These are phyloP conservation scores for Yamagishiella unicocca DNA, from an alignment of 139 green algal genomes.

Conservation along the genomic window DNA sequence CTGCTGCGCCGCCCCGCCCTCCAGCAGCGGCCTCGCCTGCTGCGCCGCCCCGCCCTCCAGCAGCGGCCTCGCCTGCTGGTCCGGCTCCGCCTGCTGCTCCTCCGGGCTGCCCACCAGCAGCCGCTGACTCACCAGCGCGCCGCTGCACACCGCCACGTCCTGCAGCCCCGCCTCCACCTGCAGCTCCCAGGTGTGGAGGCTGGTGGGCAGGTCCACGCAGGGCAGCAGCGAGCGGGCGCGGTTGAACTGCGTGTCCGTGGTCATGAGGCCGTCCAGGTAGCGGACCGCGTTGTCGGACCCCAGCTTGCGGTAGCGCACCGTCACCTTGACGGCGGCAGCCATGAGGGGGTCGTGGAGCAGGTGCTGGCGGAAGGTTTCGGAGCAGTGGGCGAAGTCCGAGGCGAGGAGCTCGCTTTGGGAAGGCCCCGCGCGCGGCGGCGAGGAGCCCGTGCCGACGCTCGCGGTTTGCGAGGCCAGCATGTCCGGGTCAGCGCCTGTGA, in stretches of 20 bases:
- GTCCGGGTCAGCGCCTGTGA: too few relatives aligned
- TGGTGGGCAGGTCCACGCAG: slow-evolving; percentile 23
- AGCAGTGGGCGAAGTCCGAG: slow-evolving; percentile 36
- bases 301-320: slow-evolving; percentile 11
- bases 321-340: not conserved
- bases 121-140: slow-evolving; percentile 42
- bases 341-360: not conserved
- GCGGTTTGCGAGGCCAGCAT: too few relatives aligned
- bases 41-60: not conserved
- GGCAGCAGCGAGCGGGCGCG: slow-evolving; percentile 18
- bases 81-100: not conserved
- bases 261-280: slow-evolving; percentile 23
- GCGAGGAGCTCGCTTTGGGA: too few relatives aligned
- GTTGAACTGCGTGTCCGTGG: slow-evolving; percentile 2
- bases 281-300: not conserved
- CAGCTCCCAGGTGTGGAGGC: slow-evolving; percentile 30
- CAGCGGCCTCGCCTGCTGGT: not conserved
- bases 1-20: not conserved
- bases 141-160: slow-evolving; percentile 49
- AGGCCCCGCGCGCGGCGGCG: too few relatives aligned
- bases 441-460: too few relatives aligned
- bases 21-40: not conserved
- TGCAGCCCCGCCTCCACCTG: slow-evolving; percentile 32
- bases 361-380: slow-evolving; percentile 9
- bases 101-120: slow-evolving; percentile 30